These are phyloP conservation scores for Pythium brachiatum DNA, from an alignment of 352 stramenopile genomes.

Conservation along the genomic window DNA sequence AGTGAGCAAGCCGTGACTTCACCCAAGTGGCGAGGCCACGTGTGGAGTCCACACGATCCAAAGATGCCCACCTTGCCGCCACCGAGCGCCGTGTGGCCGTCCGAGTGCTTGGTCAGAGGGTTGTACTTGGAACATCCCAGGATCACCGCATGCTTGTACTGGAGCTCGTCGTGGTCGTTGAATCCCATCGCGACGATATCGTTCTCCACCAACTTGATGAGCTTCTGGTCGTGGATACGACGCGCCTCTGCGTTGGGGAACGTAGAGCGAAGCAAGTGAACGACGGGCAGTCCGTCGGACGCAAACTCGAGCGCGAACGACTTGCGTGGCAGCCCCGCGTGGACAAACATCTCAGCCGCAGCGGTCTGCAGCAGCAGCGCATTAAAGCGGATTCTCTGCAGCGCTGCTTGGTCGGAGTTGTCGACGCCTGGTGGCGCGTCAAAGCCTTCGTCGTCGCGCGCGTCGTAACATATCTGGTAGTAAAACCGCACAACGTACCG, in stretches of 20 bases:
- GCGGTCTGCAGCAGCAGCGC: constrained; percentile 57
- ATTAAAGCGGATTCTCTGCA: constrained; percentile 52
- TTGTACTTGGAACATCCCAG: constrained; percentile 69
- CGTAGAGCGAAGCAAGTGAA: constrained; percentile 48
- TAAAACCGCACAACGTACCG: constrained; percentile 58
- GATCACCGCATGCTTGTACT: constrained; percentile 72
- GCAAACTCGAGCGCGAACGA: constrained; percentile 61
- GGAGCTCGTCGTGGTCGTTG: constrained; percentile 27
- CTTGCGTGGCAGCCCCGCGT: constrained; percentile 34
- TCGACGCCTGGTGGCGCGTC: constrained; percentile 49
- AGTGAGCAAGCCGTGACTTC: constrained; percentile 53
- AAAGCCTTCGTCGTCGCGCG: constrained; percentile 37
- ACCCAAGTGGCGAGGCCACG: constrained; percentile 47
- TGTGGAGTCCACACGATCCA: constrained; percentile 63
- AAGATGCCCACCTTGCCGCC: constrained; percentile 60
- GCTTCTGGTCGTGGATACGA: constrained; percentile 52
- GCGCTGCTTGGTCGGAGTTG: constrained; percentile 49
- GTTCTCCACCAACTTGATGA: constrained; percentile 48
- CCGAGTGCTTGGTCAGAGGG: constrained; percentile 36
- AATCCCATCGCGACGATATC: constrained; percentile 45
- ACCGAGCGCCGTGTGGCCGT: constrained; percentile 60
- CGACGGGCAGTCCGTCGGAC: constrained; percentile 41
- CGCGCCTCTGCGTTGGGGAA: constrained; percentile 53
- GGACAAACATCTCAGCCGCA: constrained; percentile 48
- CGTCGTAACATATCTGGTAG: constrained; percentile 60